Evolutionary conservation across 305 asterid genomes (phyloP), one percentile per base, ranked within the genome.

Genomic region (Fraxinus nigra): DNA sequence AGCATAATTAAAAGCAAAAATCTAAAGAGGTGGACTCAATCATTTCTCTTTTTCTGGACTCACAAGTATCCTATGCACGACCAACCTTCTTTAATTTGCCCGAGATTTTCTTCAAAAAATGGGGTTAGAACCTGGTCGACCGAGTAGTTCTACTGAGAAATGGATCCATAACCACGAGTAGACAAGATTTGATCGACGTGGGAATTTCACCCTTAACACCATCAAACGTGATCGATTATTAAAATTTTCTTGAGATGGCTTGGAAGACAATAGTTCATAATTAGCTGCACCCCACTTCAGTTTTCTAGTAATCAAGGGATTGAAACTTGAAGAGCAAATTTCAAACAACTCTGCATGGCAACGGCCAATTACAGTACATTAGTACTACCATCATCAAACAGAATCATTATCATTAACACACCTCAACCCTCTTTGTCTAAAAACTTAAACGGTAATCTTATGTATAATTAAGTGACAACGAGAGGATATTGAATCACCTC

Each of bases 1-100:
- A 22, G 38, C 10, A 69, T 69, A 9, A 65, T 76, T 79, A 35
- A 82, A 80, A 35, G 78, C 79, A 75, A 83, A 77, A 83, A 59
- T 84, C 34, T 16, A 85, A 37, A 51, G 38, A 78, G 35, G 78
- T 65, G 75, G 79, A 72, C 26, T 78, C 80, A 85, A 83, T 89
- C 87, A 87, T 86, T 48, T 70, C 51, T 76, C n/a, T 67, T 72
- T 65, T 79, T 83, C 61, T 87, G 87, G 80, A 87, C 86, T 89
- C 80, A 73, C 30, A 86, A 91, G 95, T 91, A 91, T 92, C 95
- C 91, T 82, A 90, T 86, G 93, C 87, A 85, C 79, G 61, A 61
- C 80, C 72, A 83, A 75, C 82, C 74, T 37, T 78, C 77, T 61
- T 28, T 76, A 28, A 59, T 51, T 51, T 51, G 7, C 61, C 0